Base-by-base conservation (phyloP, 129 eudicot genomes). In the Flaveria sonorensis region DNA sequence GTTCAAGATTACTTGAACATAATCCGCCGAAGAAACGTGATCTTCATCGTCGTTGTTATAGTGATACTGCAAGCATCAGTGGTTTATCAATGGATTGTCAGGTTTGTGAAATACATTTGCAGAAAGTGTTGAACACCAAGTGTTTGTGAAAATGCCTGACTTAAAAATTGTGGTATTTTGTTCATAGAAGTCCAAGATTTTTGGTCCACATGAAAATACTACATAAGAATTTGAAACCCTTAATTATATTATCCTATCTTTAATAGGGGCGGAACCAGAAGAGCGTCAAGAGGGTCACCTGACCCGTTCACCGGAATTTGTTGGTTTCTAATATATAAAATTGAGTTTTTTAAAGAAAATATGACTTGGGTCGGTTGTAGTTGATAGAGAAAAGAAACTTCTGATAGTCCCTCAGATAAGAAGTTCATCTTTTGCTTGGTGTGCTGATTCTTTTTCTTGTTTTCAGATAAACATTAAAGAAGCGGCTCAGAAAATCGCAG, bases 401-500 rank as follows among this genome's bases (percentile, higher is more conserved):
- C 1, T 28, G 32, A 28, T 28, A 24, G 28, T 1, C 28, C 28
- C 1, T 24, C 1, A 6, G 3, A 2, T 40, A 40, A 4, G 9
- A 40, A 40, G 45, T 40, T 40, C 45, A 3, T 40, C 1, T 70
- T 6, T 45, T 16, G 20, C 12, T 55, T 13, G 6, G 20, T 3
- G 45, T 39, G 45, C 14, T 65, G 13, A 60, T 14, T 30, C 0
- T 51, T 23, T 4, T 64, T 8, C 40, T 15, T 62, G 26, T 61
- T 20, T 60, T 48, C 77, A 86, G 96, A 71, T 74, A 86, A 83
- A 85, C 55, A 76, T 89, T 4, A 85, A 77, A 76, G 81, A 86
- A 71, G 89, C 77, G 16, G 90, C 85, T 73, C 87, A 78, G 75
- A 85, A 84, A 57, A 86, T 94, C 43, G 83, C 74, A 47, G 71